Base-by-base conservation (phyloP, 345 rosid genomes). In the Salix purpurea region DNA sequence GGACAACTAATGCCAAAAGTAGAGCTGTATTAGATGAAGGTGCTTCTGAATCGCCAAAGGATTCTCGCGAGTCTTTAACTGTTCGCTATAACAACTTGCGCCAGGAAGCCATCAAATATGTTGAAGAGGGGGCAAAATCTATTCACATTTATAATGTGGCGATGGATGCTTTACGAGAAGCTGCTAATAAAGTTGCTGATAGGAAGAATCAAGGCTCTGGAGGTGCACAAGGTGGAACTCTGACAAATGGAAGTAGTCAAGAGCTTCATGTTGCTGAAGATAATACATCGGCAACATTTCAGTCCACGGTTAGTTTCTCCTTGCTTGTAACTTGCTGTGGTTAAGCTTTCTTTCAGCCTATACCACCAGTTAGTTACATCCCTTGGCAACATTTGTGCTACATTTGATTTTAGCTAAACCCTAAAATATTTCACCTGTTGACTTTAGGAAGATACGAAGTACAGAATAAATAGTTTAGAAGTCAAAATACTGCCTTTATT, bases 1-100 rank as follows among this genome's bases (percentile, higher is more conserved):
- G 93, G 93, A 89, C 93, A 15, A 81, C 85, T 75, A 89, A 88
- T 79, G 93, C 89, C 72, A 90, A 80, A 78, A 86, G 88, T 79
- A 85, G 89, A 76, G 88, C 82, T 36, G 71, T 84, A 67, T 79
- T 87, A 40, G 91, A 85, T 74, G 90, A 81, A 62, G 85, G 36
- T 52, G 65, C 84, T 28, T 68, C 71, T 26, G 84, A 82, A 77
- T 46, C 79, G 30, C 85, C 86, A 76, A 76, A 81, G 32, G 85
- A 77, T 79, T 87, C 86, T 83, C 77, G 82, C 50, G 93, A 88
- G 75, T 88, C 91, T 69, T 85, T 84, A 64, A 90, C 91, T 16
- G 91, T 87, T 73, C 83, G 93, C 15, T 88, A 84, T 77, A 85
- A 84, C 77, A 88, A 87, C 65, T 78, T 90, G 26, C 88, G 93